These are phyloP conservation scores for Mesembryanthemum crystallinum DNA, from an alignment of 148 eudicot species.

Conservation along the genomic window DNA sequence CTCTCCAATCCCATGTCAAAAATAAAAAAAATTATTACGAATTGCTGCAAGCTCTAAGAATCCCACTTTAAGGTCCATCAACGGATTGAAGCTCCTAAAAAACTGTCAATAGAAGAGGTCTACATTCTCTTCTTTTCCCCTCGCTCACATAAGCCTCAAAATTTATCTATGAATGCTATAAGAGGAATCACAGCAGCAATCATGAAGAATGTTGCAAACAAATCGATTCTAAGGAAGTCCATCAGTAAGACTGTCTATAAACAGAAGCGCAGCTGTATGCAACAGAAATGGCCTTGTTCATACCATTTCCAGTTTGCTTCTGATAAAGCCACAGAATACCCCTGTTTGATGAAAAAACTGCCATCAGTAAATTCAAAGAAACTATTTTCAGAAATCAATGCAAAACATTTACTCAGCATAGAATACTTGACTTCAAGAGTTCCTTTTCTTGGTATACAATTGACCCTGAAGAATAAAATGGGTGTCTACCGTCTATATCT, in stretches of 20 bases:
- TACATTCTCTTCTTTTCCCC: background rate
- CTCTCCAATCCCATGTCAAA: background rate
- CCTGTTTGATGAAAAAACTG: constrained; percentile 49
- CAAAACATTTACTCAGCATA: background rate
- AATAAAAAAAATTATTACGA: background rate
- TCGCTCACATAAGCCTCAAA: background rate
- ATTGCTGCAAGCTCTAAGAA: background rate
- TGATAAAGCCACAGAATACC: constrained; percentile 72
- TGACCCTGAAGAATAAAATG: background rate
- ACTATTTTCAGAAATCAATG: constrained; percentile 10
- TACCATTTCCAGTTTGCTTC: constrained; percentile 84
- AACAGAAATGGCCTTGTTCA: constrained; percentile 27
- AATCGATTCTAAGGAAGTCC: background rate
- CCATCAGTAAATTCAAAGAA: constrained; percentile 27
- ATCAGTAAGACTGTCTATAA: constrained; percentile 3
- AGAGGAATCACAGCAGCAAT: background rate
- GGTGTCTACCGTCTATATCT: background rate
- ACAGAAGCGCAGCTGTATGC: constrained; percentile 18
- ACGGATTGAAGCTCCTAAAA: background rate
- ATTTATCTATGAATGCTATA: background rate
- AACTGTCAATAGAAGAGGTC: no score
- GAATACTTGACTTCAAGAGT: background rate
- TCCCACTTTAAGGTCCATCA: background rate
- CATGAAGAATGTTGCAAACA: background rate
- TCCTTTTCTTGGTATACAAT: background rate